Evolutionary conservation across 208 protist genomes (phyloP).

Genomic region (Novymonas esmeraldas): DNA sequence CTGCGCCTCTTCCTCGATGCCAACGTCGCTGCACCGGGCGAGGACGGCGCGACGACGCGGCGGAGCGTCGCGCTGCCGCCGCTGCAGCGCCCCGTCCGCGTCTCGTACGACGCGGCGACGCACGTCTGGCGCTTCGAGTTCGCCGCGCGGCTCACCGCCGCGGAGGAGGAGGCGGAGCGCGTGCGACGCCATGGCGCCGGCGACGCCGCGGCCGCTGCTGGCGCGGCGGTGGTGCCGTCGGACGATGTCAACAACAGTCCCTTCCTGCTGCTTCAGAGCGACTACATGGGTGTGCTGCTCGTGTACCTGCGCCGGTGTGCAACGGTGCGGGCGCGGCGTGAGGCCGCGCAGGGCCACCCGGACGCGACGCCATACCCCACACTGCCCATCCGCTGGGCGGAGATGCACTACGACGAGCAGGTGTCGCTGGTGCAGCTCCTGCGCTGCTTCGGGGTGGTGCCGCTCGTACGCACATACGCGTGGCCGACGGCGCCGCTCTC

Average conservation of each 20-base stretch:
- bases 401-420: conserved; percentile 76
- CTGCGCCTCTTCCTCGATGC: conserved; percentile 13
- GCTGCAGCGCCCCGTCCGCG: conserved; percentile 26
- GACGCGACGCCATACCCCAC: conserved; percentile 9
- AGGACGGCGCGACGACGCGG: background rate
- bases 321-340: conserved; percentile 13
- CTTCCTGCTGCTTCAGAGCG: conserved; percentile 52
- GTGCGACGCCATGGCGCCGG: background rate
- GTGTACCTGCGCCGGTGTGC: conserved; percentile 63
- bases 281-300: conserved; percentile 75
- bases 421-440: conserved; percentile 59
- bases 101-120: conserved; percentile 29
- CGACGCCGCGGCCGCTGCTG: background rate
- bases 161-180: conserved; percentile 8
- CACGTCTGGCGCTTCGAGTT: conserved; percentile 47
- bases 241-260: conserved; percentile 45
- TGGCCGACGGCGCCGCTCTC: conserved; percentile 17
- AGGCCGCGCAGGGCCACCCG: background rate
- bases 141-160: conserved; percentile 26
- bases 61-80: conserved; percentile 7
- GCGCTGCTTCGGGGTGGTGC: conserved; percentile 60
- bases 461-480: conserved; percentile 16
- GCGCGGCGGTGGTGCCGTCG: conserved; percentile 2
- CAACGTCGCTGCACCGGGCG: background rate
- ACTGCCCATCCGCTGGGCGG: conserved; percentile 74